phyloP scores from a whole-genome alignment of 305 asterid genomes.

The Fraxinus angustifolia region DNA sequence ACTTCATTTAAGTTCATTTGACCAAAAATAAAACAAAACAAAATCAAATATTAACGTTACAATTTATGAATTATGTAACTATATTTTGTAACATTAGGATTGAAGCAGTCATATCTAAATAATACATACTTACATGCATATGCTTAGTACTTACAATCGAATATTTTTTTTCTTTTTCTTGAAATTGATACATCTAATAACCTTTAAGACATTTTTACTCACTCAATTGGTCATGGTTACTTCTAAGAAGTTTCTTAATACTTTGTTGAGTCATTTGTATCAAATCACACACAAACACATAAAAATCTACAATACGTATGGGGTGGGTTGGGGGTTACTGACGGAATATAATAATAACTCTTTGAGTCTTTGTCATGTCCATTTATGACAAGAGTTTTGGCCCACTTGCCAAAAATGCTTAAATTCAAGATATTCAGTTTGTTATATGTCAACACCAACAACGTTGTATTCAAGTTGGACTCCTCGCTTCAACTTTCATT shows the following conservation, averaged over 20 bases:
- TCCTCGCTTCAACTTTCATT: background rate
- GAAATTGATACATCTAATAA: background rate
- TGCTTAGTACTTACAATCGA: background rate
- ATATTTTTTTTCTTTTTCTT: background rate
- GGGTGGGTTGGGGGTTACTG: background rate
- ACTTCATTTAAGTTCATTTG: background rate
- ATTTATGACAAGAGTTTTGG: constrained; percentile 1
- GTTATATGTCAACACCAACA: constrained; percentile 52
- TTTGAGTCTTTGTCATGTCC: constrained; percentile 21
- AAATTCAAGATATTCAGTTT: constrained; percentile 37
- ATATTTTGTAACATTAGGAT: background rate
- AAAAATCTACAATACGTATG: background rate
- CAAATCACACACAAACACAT: background rate
- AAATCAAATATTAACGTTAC: background rate
- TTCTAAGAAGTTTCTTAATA: background rate
- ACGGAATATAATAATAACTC: background rate
- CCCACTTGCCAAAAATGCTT: constrained; percentile 30
- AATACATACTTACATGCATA: background rate
- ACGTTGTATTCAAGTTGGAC: background rate
- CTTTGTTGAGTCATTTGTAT: background rate
- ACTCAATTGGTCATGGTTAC: background rate
- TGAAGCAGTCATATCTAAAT: background rate
- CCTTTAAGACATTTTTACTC: background rate
- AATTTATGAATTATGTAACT: background rate
- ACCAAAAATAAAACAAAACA: background rate